Conservation (phyloP, 805 yeast genomes). For the Candida quercuum region DNA sequence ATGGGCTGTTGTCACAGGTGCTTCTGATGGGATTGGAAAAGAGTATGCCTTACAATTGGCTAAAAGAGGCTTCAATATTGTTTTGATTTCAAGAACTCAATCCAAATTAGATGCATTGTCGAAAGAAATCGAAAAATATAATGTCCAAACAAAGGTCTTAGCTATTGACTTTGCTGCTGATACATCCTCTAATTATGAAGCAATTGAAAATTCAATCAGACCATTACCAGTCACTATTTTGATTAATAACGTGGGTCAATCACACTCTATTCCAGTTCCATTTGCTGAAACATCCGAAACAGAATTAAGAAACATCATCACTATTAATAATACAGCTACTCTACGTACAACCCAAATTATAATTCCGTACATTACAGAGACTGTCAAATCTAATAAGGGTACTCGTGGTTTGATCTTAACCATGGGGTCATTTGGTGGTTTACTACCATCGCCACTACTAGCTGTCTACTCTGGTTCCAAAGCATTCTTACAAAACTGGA, state of each 20-base stretch:
- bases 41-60: conserved; percentile 89
- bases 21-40: conserved; percentile 96
- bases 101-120: conserved; percentile 68
- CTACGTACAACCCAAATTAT: conserved; percentile 77
- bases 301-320: conserved; percentile 76
- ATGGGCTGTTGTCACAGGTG: conserved; percentile 97
- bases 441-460: conserved; percentile 85
- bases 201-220: conserved; percentile 39
- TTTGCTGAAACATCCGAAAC: conserved; percentile 71
- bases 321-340: conserved; percentile 82
- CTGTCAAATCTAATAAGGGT: conserved; percentile 37
- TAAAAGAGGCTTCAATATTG: conserved; percentile 72
- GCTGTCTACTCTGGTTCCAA: conserved; percentile 96
- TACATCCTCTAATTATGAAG: conserved; percentile 47
- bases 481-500: conserved; percentile 93
- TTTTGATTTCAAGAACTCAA: conserved; percentile 79
- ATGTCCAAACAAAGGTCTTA: conserved; percentile 58
- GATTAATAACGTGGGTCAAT: conserved; percentile 90
- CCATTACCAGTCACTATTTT: conserved; percentile 65
- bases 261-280: conserved; percentile 93
- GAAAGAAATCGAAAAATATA: conserved; percentile 55
- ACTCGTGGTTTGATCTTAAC: conserved; percentile 77
- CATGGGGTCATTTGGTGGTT: conserved; percentile 97
- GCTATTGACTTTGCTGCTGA: conserved; percentile 79
- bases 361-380: conserved; percentile 59